phyloP scores from a whole-genome alignment of 441 rosid genomes.

The Arabidopsis hybrid region DNA sequence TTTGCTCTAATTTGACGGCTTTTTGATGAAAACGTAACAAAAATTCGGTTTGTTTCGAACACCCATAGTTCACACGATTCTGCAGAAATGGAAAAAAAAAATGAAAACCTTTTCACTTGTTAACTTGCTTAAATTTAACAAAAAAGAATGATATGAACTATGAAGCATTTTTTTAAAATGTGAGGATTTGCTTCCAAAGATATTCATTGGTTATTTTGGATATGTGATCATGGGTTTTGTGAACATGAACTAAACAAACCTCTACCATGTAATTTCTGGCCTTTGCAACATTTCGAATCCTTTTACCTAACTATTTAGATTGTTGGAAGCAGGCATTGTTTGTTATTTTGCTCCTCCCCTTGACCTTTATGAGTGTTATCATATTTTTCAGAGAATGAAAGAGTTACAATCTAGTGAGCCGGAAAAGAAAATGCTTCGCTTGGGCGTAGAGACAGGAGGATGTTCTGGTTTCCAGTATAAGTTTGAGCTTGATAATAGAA shows the following conservation, averaged over 20 bases:
- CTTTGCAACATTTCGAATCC: not conserved
- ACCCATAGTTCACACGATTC: not conserved
- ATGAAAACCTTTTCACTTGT: too few species aligned
- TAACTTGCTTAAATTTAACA: too few species aligned
- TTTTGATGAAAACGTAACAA: not conserved
- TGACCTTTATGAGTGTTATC: slow-evolving; percentile 21
- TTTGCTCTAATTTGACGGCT: not conserved
- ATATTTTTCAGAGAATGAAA: slow-evolving; percentile 75
- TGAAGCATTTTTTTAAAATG: too few species aligned
- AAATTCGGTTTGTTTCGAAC: not conserved
- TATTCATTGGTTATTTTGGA: too few species aligned
- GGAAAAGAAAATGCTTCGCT: slow-evolving; percentile 73
- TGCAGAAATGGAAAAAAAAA: slow-evolving; percentile 4
- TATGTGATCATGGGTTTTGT: too few species aligned
- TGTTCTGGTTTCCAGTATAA: slow-evolving; percentile 97
- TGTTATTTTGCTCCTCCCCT: slow-evolving; percentile 26
- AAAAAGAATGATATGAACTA: too few species aligned
- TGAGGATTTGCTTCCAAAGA: too few species aligned
- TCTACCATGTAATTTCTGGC: too few species aligned
- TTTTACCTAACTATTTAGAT: not conserved
- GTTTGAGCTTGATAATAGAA: slow-evolving; percentile 75
- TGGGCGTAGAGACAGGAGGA: slow-evolving; percentile 97
- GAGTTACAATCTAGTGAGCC: slow-evolving; percentile 74
- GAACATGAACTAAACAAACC: too few species aligned
- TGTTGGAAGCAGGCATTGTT: not conserved